Evolutionary conservation across 169 alveolate genomes (phyloP).

Genomic region (Cryptosporidium sp.): DNA sequence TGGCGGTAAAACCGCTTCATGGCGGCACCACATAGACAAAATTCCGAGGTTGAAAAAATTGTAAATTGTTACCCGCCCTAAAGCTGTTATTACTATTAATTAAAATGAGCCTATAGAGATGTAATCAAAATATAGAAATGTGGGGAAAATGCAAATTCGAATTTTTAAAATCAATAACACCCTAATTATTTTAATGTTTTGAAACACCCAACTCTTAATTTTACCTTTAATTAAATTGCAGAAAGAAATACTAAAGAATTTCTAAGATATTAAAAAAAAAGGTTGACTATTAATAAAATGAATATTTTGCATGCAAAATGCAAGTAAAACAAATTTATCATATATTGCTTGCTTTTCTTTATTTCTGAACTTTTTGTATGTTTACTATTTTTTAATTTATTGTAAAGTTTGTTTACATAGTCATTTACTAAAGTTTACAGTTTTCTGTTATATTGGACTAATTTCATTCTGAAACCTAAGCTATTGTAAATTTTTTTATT

Average conservation of each 20-base stretch:
- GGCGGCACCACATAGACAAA: conserved; percentile 30
- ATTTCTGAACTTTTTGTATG: neutral
- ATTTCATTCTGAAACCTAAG: neutral
- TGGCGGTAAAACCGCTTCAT: conserved; percentile 5
- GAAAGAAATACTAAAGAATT: no score
- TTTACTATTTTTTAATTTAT: no score
- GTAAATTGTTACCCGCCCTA: neutral
- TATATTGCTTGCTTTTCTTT: no score
- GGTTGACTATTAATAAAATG: no score
- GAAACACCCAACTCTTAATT: neutral
- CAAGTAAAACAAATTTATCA: neutral
- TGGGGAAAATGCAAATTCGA: neutral
- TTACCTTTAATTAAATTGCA: no score
- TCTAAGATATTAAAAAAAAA: neutral
- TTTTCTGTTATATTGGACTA: neutral
- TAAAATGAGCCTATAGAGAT: neutral
- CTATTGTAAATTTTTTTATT: neutral
- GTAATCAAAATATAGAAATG: neutral
- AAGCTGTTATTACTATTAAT: neutral
- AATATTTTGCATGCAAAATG: neutral
- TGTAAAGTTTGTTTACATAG: neutral
- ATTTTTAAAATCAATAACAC: neutral
- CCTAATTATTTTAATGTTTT: no score
- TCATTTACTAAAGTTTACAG: neutral
- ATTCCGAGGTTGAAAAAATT: conserved; percentile 23